Conservation (phyloP, 2,329 filamentous ascomycete genomes). For the Dactylonectria macrodidyma region DNA sequence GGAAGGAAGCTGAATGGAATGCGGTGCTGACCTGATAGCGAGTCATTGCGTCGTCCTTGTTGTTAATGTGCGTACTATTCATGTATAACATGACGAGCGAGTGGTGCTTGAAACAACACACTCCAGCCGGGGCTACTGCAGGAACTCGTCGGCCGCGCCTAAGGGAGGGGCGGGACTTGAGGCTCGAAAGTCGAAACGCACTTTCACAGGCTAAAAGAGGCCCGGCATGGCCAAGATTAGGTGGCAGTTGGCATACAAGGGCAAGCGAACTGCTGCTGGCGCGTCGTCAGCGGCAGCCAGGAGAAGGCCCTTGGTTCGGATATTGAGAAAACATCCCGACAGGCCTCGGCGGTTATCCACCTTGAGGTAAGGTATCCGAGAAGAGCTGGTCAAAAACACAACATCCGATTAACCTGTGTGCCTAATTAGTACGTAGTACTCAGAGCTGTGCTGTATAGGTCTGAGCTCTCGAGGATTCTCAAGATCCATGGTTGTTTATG, state of each 20-base stretch:
- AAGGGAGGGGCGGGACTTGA: constrained; percentile 5
- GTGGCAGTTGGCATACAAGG: not conserved
- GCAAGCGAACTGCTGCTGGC: not conserved
- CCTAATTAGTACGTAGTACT: no score
- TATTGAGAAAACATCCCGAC: constrained; percentile 1
- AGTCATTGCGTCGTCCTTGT: constrained; percentile 20
- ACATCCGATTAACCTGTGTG: not conserved
- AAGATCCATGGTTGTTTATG: constrained; percentile 21
- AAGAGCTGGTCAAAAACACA: not conserved
- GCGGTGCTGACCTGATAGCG: constrained; percentile 11
- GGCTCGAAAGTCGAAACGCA: constrained; percentile 2
- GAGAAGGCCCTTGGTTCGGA: not conserved
- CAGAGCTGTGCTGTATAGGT: not conserved
- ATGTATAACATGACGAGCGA: not conserved
- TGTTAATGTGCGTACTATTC: not conserved
- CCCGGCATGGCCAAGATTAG: not conserved
- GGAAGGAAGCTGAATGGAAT: not conserved
- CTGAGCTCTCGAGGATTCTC: not conserved
- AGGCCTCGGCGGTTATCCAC: not conserved
- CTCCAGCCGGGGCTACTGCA: constrained; percentile 40
- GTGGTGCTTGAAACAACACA: constrained; percentile 14
- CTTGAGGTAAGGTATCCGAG: not conserved
- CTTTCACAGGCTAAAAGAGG: constrained; percentile 1
- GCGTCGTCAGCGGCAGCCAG: not conserved
- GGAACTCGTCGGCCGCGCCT: constrained; percentile 33